Base-by-base conservation (phyloP, 305 asterid species). In the Ilex paraguariensis region DNA sequence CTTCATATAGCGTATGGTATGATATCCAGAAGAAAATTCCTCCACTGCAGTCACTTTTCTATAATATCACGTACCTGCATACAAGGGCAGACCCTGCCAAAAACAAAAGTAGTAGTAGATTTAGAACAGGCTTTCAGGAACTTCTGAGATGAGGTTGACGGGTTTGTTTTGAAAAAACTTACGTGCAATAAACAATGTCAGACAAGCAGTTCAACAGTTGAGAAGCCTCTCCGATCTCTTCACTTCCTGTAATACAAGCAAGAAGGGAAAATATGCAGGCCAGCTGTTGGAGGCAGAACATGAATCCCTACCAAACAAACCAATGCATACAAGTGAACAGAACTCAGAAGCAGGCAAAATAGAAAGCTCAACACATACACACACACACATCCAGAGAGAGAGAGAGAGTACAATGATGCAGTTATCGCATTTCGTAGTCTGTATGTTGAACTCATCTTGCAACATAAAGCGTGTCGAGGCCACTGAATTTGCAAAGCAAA, bases 371-470 rank as follows among this genome's bases (percentile, higher is more conserved):
- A 13, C 21, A 21, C 13, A 58, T n/a, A 53, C 6, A 21, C 13
- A 58, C 11, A 53, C 6, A 13, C 21, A 21, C 13, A 58, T n/a
- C 46, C 6, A 49, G 21, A 31, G 5, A 53, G 76, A 57, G 69
- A 54, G 59, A 53, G 63, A 57, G 59, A 46, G 56, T 81, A 81
- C 86, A 66, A 75, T 81, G 13, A 77, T 77, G 83, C 86, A 81
- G 10, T 81, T 81, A 68, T 81, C 81, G 46, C 86, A 78, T 63
- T 70, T 50, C 30, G 81, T 70, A 31, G 81, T 81, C 50, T 75
- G 77, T 71, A 73, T 76, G 60, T 75, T 75, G 75, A 77, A 75
- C 69, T 81, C 86, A 63, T 81, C 86, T 65, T 81, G 82, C 63
- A 81, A 50, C 73, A 78, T 62, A 67, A 77, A 81, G 56, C 86